These are phyloP conservation scores for Prosopis cineraria DNA, from an alignment of 306 rosid species.

Conservation along the genomic window DNA sequence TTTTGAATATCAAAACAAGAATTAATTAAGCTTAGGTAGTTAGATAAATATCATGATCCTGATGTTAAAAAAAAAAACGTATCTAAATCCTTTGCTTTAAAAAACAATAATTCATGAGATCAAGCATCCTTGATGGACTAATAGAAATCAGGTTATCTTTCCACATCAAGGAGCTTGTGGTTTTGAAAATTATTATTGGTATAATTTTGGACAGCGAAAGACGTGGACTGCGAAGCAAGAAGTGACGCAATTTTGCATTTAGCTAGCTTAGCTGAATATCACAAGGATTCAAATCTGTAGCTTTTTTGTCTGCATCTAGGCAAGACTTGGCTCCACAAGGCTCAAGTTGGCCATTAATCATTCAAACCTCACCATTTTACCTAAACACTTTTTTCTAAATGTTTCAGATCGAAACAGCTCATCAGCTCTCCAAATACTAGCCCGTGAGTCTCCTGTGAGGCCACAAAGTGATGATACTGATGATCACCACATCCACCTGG, in stretches of 20 bases:
- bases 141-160: not conserved
- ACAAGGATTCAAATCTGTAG: not conserved
- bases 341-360: constrained; percentile 27
- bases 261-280: constrained; percentile 21
- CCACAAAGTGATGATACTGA: not conserved
- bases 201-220: constrained; percentile 17
- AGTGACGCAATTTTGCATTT: constrained; percentile 35
- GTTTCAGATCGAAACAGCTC: constrained; percentile 25
- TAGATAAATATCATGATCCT: no score
- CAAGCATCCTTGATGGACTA: not conserved
- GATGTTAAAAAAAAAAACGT: no score
- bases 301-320: constrained; percentile 26
- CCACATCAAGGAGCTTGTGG: not conserved
- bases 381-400: constrained; percentile 15
- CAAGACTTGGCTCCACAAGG: constrained; percentile 14
- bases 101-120: not conserved
- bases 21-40: not conserved
- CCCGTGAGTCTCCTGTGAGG: constrained; percentile 21
- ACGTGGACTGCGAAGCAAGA: constrained; percentile 19
- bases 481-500: constrained; percentile 5
- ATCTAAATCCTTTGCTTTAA: not conserved
- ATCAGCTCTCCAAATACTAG: constrained; percentile 14
- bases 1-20: not conserved
- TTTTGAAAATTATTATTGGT: not conserved
- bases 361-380: constrained; percentile 2